phyloP scores from a whole-genome alignment of 768 basidiomycete genomes.

The Gelatoporia subvermispora region DNA sequence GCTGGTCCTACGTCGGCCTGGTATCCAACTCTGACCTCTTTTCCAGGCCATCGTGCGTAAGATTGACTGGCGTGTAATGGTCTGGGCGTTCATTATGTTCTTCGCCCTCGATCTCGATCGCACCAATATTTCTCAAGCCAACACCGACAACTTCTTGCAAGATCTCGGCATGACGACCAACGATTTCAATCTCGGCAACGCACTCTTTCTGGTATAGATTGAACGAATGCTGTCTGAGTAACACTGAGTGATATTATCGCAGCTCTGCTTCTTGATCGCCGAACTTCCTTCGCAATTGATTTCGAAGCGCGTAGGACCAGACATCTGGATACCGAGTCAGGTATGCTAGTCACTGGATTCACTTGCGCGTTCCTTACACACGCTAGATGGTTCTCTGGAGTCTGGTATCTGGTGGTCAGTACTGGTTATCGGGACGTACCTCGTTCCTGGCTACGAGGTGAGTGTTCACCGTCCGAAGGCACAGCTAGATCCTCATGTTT shows the following conservation, averaged over 20 bases:
- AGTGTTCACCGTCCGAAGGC: constrained; percentile 3
- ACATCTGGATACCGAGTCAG: constrained; percentile 61
- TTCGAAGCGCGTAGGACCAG: constrained; percentile 63
- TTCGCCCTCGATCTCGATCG: constrained; percentile 56
- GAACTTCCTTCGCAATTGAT: no score
- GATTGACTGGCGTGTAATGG: constrained; percentile 54
- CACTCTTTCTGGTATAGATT: constrained; percentile 47
- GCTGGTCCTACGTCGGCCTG: no score
- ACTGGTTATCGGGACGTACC: constrained; percentile 47
- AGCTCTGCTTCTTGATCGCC: constrained; percentile 25
- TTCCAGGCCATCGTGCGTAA: constrained; percentile 48
- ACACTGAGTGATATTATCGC: neutral
- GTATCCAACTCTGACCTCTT: no score
- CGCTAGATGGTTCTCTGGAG: constrained; percentile 52
- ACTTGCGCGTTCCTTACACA: neutral
- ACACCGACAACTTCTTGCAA: constrained; percentile 62
- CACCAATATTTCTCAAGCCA: constrained; percentile 59
- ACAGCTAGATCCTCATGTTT: neutral
- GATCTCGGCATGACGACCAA: constrained; percentile 59
- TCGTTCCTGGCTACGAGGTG: constrained; percentile 54
- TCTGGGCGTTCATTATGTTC: constrained; percentile 63
- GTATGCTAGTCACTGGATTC: constrained; percentile 30
- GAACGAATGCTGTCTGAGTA: no score
- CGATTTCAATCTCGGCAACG: constrained; percentile 62
- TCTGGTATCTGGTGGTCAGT: constrained; percentile 50